phyloP scores from a whole-genome alignment of 305 asterid genomes.

The Plantago coronopus region DNA sequence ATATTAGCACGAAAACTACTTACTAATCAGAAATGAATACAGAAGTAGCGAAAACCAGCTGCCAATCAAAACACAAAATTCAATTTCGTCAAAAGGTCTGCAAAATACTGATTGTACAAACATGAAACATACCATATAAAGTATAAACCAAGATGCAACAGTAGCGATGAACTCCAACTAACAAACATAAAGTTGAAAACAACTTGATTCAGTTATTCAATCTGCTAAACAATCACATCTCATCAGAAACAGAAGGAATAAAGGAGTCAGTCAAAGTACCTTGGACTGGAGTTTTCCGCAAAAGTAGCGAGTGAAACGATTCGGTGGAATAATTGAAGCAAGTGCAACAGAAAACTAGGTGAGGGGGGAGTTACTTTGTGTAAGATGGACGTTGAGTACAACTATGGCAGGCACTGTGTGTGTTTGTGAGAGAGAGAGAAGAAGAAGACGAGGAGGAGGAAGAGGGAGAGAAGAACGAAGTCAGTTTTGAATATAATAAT shows the following conservation, averaged over 20 bases:
- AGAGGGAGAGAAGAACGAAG: too few species aligned
- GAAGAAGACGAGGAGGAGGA: too few species aligned
- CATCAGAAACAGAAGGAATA: neutral
- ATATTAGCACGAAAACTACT: neutral
- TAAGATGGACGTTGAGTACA: constrained; percentile 8
- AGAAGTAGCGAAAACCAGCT: too few species aligned
- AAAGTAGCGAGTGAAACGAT: neutral
- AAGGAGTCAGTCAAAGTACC: neutral
- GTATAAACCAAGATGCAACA: too few species aligned
- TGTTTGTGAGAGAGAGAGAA: neutral
- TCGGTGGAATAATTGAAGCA: neutral
- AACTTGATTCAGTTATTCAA: neutral
- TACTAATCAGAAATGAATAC: neutral
- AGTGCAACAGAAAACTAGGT: neutral
- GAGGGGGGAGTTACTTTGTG: constrained; percentile 5
- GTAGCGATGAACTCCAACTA: neutral
- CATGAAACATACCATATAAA: too few species aligned
- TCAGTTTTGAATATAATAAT: too few species aligned
- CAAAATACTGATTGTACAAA: neutral
- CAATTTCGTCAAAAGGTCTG: neutral
- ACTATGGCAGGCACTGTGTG: neutral
- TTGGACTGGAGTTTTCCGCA: neutral
- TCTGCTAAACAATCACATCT: neutral
- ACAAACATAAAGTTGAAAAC: neutral
- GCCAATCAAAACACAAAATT: too few species aligned